A percentile compares a stretch with the other conserved stretches of the same genome.
These are phyloP conservation scores for Raddia guianensis DNA, from an alignment of 176 grass and related monocot species.

Conservation along the genomic window DNA sequence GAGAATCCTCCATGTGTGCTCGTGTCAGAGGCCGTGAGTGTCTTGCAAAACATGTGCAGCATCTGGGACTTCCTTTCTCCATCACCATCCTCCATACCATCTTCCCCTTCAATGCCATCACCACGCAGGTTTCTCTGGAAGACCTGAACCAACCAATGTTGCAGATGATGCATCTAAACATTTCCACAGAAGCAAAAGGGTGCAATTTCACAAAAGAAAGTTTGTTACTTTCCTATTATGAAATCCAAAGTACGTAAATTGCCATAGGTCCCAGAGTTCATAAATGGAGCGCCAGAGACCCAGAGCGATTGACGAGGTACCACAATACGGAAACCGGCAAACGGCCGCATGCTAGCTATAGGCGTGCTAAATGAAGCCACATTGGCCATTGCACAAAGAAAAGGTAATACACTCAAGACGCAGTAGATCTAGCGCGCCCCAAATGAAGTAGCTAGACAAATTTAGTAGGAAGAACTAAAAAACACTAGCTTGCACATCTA, in stretches of 20 bases:
- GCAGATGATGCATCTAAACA: neutral
- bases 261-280: neutral
- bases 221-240: neutral
- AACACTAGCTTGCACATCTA: slow-evolving; percentile 17
- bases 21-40: slow-evolving; percentile 93
- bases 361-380: slow-evolving; percentile 20
- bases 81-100: slow-evolving; percentile 56
- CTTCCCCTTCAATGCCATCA: slow-evolving; percentile 52
- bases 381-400: neutral
- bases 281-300: neutral
- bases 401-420: neutral
- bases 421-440: neutral
- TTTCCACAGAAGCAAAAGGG: neutral
- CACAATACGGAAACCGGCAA: slow-evolving; percentile 9
- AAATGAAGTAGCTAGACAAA: slow-evolving; percentile 18
- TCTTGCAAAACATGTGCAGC: slow-evolving; percentile 99
- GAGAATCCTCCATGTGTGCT: slow-evolving; percentile 98
- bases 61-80: slow-evolving; percentile 59
- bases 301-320: neutral
- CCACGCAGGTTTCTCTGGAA: slow-evolving; percentile 49
- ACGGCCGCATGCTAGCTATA: neutral
- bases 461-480: neutral
- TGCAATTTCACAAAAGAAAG: neutral
- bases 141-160: slow-evolving; percentile 48
- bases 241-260: neutral